Evolutionary conservation across 306 rosid species (phyloP), one percentile per base, ranked within the genome.

Genomic region (Prunus kanzakura): DNA sequence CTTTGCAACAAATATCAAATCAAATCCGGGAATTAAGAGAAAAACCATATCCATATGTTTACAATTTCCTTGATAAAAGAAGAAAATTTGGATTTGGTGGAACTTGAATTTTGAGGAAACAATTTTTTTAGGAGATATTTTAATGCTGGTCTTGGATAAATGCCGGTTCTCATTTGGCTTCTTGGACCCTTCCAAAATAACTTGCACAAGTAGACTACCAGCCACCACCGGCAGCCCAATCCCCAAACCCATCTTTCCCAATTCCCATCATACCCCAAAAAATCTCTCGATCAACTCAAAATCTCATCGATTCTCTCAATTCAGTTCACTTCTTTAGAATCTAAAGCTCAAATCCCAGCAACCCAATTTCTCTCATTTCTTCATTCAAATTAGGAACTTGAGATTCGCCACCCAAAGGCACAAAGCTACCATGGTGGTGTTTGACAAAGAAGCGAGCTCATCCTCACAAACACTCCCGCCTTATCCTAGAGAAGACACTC

Each of bases 401-500:
- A 16, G 8, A 35, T 15, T 73, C 15, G 16, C 35, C 13, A 57
- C 27, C 16, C 67, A 22, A 20, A 45, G 76, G 4, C 46, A 49
- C 46, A 25, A 47, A 52, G 47, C 49, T 47, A 43, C 69, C 32
- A 87, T 88, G 92, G 92, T 67, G 66, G 66, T 67, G 14, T 75
- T 84, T n/a, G 79, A 70, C 29, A 71, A 81, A 57, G 78, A 83
- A 75, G 88, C 86, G 55, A 66, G 87, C 13, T 90, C 91, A 0
- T 90, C 93, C 3, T 70, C 91, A 6, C 76, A 71, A 11, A 71
- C 71, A 1, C 82, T 88, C 0, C 89, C 89, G 15, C 80, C 89
- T 0, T 86, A 75, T 11, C 87, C 88, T 0, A 71, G 82, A 11
- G 96, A 86, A 20, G 89, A 86, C 65, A 86, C 93, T 0, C 93